phyloP scores from a whole-genome alignment of 129 eudicot genomes.

The Heracleum sosnowskyi region DNA sequence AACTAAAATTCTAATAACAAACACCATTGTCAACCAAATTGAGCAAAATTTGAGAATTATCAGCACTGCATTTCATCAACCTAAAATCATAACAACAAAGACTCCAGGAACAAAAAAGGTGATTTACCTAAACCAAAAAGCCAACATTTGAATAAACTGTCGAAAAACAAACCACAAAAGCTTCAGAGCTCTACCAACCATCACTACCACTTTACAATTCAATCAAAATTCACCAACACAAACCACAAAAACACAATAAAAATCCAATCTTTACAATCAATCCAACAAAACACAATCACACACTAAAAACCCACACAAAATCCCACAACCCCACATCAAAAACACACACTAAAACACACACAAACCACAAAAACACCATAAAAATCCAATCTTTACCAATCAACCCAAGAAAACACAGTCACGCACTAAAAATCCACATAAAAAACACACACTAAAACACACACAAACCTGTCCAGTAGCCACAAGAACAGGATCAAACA shows the following conservation, averaged over 20 bases:
- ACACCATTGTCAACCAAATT: neutral
- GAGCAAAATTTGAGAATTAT: neutral
- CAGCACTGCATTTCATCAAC: neutral
- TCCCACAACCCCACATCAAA: neutral
- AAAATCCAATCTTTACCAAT: neutral
- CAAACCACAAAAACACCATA: neutral
- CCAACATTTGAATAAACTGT: neutral
- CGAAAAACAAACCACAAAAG: neutral
- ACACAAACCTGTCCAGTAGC: slow-evolving; percentile 39
- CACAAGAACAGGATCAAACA: slow-evolving; percentile 36
- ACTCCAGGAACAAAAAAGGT: neutral
- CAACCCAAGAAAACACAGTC: neutral
- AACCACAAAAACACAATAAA: neutral
- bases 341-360: neutral
- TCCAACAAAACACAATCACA: neutral
- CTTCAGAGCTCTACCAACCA: slow-evolving; percentile 5
- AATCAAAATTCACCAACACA: neutral
- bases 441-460: neutral
- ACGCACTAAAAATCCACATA: neutral
- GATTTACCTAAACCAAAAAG: neutral
- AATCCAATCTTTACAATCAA: neutral
- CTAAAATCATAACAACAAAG: neutral
- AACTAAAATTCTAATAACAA: neutral
- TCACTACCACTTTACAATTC: neutral
- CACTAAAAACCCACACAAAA: neutral